phyloP scores from a whole-genome alignment of 2,329 filamentous ascomycete species.

The Aspergillus eucalypticola region DNA sequence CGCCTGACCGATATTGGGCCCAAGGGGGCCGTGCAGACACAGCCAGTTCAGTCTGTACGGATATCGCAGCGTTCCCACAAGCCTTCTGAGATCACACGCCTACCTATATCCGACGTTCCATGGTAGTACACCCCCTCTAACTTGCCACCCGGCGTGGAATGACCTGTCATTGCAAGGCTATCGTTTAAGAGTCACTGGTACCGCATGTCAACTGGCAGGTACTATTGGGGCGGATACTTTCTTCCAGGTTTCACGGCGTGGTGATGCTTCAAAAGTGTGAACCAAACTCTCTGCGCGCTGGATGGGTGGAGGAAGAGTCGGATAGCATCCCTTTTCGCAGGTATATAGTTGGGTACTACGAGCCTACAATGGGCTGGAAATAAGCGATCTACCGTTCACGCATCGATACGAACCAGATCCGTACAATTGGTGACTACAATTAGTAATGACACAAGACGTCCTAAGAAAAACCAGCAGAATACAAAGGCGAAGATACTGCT shows the following conservation, averaged over 20 bases:
- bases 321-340: too few relatives aligned
- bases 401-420: too few relatives aligned
- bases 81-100: constrained; percentile 1
- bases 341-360: too few relatives aligned
- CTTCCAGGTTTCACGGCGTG: background rate
- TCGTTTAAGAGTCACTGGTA: background rate
- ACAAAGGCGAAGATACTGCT: too few relatives aligned
- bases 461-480: too few relatives aligned
- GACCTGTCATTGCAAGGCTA: background rate
- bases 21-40: background rate
- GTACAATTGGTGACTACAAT: too few relatives aligned
- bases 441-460: too few relatives aligned
- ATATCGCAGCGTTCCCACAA: background rate
- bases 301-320: background rate
- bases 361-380: too few relatives aligned
- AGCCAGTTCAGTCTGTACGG: background rate
- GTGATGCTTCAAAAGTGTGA: background rate
- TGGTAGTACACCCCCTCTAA: background rate
- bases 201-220: background rate
- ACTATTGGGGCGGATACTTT: background rate
- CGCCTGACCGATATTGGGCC: constrained; percentile 3
- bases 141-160: background rate
- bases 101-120: background rate
- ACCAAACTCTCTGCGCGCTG: background rate
- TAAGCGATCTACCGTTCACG: too few relatives aligned